Conservation (phyloP, 2,329 filamentous ascomycete species). For the Hirsutella minnesotensis region DNA sequence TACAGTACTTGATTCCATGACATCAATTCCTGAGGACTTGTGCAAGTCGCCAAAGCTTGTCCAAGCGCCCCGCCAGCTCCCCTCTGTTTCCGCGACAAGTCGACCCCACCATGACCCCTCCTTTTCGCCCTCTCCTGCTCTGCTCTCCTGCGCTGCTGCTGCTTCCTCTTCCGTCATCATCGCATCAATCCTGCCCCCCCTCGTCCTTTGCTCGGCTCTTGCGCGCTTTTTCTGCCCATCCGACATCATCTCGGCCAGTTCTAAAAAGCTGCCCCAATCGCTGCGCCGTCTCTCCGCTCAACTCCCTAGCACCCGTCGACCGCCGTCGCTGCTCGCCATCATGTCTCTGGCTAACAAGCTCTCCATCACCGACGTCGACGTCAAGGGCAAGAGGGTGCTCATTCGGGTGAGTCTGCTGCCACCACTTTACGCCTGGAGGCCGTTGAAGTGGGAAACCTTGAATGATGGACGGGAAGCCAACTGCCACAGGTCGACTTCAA, state of each 20-base stretch:
- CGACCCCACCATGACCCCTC: not conserved
- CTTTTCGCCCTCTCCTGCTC: not conserved
- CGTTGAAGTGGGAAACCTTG: too few species aligned
- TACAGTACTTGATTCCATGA: too few species aligned
- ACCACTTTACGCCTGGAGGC: too few species aligned
- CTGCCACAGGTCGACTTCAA: conserved; percentile 88
- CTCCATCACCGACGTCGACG: conserved; percentile 87
- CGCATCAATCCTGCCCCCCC: not conserved
- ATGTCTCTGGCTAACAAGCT: conserved; percentile 99
- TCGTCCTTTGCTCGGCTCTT: not conserved
- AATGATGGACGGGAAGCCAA: too few species aligned
- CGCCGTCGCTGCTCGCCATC: conserved; percentile 9
- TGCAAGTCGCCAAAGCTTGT: too few species aligned
- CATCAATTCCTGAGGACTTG: too few species aligned
- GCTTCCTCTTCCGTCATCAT: not conserved
- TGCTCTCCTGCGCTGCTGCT: not conserved
- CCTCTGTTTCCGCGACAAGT: not conserved
- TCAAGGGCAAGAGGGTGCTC: conserved; percentile 96
- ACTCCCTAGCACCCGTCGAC: not conserved
- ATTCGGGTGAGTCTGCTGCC: conserved; percentile 63
- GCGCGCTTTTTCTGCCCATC: not conserved
- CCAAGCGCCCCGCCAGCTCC: too few species aligned
- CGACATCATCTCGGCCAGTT: too few species aligned
- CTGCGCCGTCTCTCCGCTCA: too few species aligned
- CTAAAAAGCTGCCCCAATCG: too few species aligned